Percentiles rank a stretch among this genome's conserved stretches.
Evolutionary conservation across 805 yeast species (phyloP).

Genomic region (Hemisphaericaspora nanyangensis): DNA sequence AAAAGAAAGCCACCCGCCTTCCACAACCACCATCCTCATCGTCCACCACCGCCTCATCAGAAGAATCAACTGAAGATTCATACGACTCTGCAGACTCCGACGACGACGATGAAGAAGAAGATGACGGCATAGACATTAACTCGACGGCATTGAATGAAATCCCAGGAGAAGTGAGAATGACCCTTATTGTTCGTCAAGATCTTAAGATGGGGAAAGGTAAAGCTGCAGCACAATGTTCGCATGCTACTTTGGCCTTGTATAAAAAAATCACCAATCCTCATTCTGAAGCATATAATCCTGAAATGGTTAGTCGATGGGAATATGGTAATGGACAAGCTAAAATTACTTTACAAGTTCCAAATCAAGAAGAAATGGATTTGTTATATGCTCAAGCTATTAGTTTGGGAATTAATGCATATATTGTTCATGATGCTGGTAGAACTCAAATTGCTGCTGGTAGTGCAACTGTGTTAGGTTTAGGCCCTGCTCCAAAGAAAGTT

Average conservation of each 20-base stretch:
- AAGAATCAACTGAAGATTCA: slow-evolving; percentile 1
- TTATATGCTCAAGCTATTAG: slow-evolving; percentile 79
- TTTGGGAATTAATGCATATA: slow-evolving; percentile 69
- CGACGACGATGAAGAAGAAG: slow-evolving; percentile 38
- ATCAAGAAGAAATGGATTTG: slow-evolving; percentile 67
- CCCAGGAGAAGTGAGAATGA: slow-evolving; percentile 83
- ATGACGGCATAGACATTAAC: slow-evolving; percentile 52
- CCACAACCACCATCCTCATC: background rate
- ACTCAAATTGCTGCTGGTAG: slow-evolving; percentile 96
- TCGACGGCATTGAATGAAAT: slow-evolving; percentile 58
- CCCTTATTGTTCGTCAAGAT: slow-evolving; percentile 82
- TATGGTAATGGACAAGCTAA: slow-evolving; percentile 85
- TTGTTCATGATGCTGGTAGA: slow-evolving; percentile 94
- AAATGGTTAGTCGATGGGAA: slow-evolving; percentile 70
- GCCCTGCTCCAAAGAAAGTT: slow-evolving; percentile 87
- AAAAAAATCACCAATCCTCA: slow-evolving; percentile 55
- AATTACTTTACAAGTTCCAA: slow-evolving; percentile 74
- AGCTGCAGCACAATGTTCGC: slow-evolving; percentile 96
- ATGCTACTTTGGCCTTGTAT: slow-evolving; percentile 92
- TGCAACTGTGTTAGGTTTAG: slow-evolving; percentile 93
- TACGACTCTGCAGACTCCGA: slow-evolving; percentile 30
- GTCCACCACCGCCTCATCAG: background rate
- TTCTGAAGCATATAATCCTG: slow-evolving; percentile 56
- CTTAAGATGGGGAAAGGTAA: slow-evolving; percentile 92
- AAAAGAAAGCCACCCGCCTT: background rate